Evolutionary conservation across 2,329 filamentous ascomycete species (phyloP).

Genomic region (Tolypocladium guangdongense): DNA sequence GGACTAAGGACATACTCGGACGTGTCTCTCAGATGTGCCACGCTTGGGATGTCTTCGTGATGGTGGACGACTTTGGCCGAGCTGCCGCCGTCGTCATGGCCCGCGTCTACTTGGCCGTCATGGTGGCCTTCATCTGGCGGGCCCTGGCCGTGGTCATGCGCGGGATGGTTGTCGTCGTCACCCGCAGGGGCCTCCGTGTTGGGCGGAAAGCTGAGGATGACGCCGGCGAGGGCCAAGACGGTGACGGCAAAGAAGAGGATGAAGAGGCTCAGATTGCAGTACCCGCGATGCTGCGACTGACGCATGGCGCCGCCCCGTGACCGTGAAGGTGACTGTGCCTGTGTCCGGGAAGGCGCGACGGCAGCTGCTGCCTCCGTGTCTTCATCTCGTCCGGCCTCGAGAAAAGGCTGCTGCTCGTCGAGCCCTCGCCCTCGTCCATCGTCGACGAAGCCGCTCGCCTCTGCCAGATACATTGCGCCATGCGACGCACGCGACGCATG

Average conservation of each 20-base stretch:
- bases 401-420: background rate
- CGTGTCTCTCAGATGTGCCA: slow-evolving; percentile 17
- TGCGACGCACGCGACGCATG: background rate
- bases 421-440: background rate
- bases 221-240: slow-evolving; percentile 9
- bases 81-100: background rate
- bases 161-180: background rate
- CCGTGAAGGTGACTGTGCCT: background rate
- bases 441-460: background rate
- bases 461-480: background rate
- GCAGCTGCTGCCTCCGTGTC: background rate
- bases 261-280: slow-evolving; percentile 9
- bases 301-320: background rate
- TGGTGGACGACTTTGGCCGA: slow-evolving; percentile 6
- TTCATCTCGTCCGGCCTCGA: background rate
- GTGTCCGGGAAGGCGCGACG: background rate
- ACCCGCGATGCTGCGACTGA: background rate
- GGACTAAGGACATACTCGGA: slow-evolving; percentile 46
- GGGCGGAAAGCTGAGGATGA: slow-evolving; percentile 11
- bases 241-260: slow-evolving; percentile 12
- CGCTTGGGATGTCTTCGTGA: slow-evolving; percentile 11
- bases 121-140: background rate
- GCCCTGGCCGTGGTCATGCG: background rate
- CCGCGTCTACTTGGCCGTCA: background rate
- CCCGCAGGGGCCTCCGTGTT: background rate